These are phyloP conservation scores for Trichosporon sp. DNA, from an alignment of 1,284 basidiomycete species.

Conservation along the genomic window DNA sequence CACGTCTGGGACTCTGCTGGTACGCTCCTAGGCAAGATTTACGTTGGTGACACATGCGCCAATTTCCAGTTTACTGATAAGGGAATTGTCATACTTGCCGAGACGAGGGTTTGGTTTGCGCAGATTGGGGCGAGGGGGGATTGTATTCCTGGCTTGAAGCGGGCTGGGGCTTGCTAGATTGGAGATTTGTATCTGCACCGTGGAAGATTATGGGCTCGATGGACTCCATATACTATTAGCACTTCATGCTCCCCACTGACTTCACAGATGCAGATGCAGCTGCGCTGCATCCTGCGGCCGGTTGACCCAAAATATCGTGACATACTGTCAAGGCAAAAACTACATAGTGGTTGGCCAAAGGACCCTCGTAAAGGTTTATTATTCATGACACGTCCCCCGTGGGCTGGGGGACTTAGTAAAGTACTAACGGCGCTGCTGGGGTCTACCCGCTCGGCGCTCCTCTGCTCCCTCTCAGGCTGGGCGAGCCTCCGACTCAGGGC, in stretches of 20 bases:
- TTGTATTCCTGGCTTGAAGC: conserved; percentile 23
- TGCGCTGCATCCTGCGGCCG: too few relatives aligned
- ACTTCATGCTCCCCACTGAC: too few relatives aligned
- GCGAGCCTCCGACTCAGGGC: too few relatives aligned
- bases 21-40: conserved; percentile 67
- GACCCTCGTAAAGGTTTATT: not conserved
- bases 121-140: conserved; percentile 51
- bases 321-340: not conserved
- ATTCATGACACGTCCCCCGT: not conserved
- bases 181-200: not conserved
- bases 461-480: too few relatives aligned
- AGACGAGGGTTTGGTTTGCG: conserved; percentile 62
- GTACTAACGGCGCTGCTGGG: too few relatives aligned
- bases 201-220: too few relatives aligned
- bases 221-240: too few relatives aligned
- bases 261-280: not conserved
- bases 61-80: conserved; percentile 61
- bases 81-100: conserved; percentile 62
- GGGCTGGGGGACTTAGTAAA: not conserved
- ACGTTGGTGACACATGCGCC: conserved; percentile 56
- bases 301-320: not conserved
- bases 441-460: too few relatives aligned
- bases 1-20: conserved; percentile 64
- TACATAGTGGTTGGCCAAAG: not conserved
- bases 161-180: not conserved